phyloP scores from a whole-genome alignment of 2,329 filamentous ascomycete genomes.

The Sclerotinia minor region DNA sequence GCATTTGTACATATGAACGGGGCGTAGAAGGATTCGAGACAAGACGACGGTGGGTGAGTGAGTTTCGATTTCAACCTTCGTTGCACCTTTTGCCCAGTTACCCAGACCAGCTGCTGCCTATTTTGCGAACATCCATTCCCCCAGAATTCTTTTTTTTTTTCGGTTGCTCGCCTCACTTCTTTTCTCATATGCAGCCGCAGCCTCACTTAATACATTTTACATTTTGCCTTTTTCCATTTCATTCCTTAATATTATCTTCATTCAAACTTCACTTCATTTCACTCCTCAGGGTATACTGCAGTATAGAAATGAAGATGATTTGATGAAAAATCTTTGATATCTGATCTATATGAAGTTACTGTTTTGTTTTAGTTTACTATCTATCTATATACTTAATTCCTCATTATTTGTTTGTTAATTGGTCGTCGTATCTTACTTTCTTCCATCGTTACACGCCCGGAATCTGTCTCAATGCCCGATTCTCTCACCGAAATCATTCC shows the following conservation, averaged over 20 bases:
- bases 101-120: background rate
- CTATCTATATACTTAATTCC: background rate
- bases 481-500: constrained; percentile 21
- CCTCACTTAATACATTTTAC: constrained; percentile 7
- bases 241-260: background rate
- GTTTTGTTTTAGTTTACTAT: no score
- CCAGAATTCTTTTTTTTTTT: constrained; percentile 1
- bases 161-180: constrained; percentile 25
- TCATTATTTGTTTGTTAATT: background rate
- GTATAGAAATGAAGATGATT: background rate
- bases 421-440: background rate
- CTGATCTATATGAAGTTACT: no score
- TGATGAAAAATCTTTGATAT: background rate
- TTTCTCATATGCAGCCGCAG: background rate
- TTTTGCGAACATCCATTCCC: background rate
- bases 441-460: background rate
- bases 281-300: background rate
- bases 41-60: background rate
- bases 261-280: background rate
- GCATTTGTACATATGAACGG: background rate
- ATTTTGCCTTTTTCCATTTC: background rate
- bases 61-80: background rate
- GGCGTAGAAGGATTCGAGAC: background rate
- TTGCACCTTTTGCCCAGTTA: no score
- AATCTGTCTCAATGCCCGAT: constrained; percentile 11